Evolutionary conservation across 2,329 filamentous ascomycete species (phyloP), one percentile per base, ranked within the genome.

Genomic region (Diaporthe sp.): DNA sequence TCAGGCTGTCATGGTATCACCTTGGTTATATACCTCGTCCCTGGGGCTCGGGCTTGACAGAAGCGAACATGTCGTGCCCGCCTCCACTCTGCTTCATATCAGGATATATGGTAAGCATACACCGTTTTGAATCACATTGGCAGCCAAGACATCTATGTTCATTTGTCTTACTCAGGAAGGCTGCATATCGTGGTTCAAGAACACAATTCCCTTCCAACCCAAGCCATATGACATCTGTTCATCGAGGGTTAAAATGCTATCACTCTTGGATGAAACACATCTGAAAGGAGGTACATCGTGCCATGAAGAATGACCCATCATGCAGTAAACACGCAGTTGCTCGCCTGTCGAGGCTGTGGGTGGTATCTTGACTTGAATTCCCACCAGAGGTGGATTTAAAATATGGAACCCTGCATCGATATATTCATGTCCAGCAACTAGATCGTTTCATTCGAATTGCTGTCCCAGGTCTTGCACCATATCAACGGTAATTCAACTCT

Each of bases 401-500:
- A 22, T 31, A 22, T 19, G 12, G 8, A 31, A 3, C 3, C 25
- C 4, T 10, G 12, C 8, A 34, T 17, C 42, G 6, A 34, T 46
- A 2, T 34, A 1, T 9, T 42, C n/a, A 25, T 4, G 25, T 13
- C 15, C 4, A 2, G 34, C 19, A 68, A 37, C n/a, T 3, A 25
- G 13, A 6, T 19, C 15, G 4, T 17, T 19, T 8, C 2, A 68
- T 25, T 31, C 8, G 7, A 53, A 34, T 13, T 39, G 8, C 31
- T 39, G 8, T 1, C 28, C 12, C 44, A 19, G 1, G 22, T 1
- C 55, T 51, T 51, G 42, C 13, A 4, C 22, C 28, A 55, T 12
- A 25, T 79, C 78, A 87, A 61, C 84, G 84, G 80, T 92, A 92
- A 75, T 85, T 88, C 79, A 92, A 79, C 83, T 92, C 90, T 7